These are phyloP conservation scores for sorghum (Sorghum bicolor) DNA, from an alignment of 176 grass and related monocot genomes.

Conservation along the genomic window DNA sequence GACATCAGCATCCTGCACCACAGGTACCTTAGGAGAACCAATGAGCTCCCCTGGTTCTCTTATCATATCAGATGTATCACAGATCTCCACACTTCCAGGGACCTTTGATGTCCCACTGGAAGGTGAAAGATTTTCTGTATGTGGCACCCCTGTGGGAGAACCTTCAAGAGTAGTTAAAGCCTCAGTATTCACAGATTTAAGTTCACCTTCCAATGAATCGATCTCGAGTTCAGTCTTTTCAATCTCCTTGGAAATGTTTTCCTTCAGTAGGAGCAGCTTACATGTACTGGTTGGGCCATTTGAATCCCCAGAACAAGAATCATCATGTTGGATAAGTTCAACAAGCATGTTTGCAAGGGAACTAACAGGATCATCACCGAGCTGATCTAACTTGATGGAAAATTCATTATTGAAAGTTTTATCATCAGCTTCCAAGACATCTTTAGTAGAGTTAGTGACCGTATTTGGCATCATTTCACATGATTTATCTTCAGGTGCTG, in stretches of 20 bases:
- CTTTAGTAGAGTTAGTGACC: constrained; percentile 21
- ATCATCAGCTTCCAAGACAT: constrained; percentile 19
- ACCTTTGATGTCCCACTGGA: constrained; percentile 41
- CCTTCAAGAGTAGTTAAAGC: constrained; percentile 10
- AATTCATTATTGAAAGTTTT: constrained; percentile 14
- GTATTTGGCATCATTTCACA: constrained; percentile 40
- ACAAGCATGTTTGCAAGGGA: constrained; percentile 54
- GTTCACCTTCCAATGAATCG: constrained; percentile 81
- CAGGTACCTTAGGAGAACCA: constrained; percentile 6
- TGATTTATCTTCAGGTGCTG: constrained; percentile 58
- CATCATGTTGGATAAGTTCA: constrained; percentile 60
- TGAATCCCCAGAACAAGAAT: constrained; percentile 69
- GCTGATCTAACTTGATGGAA: constrained; percentile 44
- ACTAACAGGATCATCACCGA: constrained; percentile 47
- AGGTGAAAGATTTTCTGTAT: constrained; percentile 33
- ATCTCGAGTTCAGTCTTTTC: constrained; percentile 88
- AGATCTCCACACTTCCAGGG: constrained; percentile 8
- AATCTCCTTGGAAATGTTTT: constrained; percentile 66
- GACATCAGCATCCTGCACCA: constrained; percentile 8
- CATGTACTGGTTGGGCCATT: constrained; percentile 43
- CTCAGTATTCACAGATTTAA: constrained; percentile 43
- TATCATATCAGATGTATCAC: constrained; percentile 6
- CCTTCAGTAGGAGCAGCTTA: constrained; percentile 72
- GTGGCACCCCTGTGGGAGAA: constrained; percentile 23
- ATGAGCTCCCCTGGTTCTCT: constrained; percentile 33